Evolutionary conservation across 371 early-diverging fungal genomes (phyloP).

Genomic region (Apophysomyces variabilis): DNA sequence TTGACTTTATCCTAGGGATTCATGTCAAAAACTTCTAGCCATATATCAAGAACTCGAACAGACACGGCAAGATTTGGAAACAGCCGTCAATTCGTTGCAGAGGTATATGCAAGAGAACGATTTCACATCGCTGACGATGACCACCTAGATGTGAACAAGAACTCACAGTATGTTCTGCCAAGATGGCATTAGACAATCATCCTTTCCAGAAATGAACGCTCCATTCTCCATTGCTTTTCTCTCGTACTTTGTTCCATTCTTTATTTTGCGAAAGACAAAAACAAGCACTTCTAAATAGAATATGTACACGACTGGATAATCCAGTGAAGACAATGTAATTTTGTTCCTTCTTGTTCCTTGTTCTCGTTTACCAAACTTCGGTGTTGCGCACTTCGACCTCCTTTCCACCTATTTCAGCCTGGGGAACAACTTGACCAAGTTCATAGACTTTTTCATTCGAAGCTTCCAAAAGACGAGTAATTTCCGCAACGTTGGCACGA

Average conservation of each 20-base stretch:
- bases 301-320: slow-evolving; percentile 4
- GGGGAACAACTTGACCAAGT: slow-evolving; percentile 67
- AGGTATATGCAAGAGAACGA: too few species aligned
- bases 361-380: slow-evolving; percentile 41
- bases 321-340: slow-evolving; percentile 1
- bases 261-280: background rate
- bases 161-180: too few species aligned
- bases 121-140: too few species aligned
- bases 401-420: slow-evolving; percentile 58
- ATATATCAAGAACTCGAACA: too few species aligned
- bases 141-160: too few species aligned
- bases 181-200: too few species aligned
- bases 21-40: too few species aligned
- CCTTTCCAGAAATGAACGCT: too few species aligned
- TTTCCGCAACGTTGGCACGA: slow-evolving; percentile 60
- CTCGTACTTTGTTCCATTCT: slow-evolving; percentile 10
- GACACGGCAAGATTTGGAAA: too few species aligned
- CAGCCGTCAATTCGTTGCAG: too few species aligned
- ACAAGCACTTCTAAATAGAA: background rate
- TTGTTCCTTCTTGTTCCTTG: slow-evolving; percentile 8
- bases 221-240: background rate
- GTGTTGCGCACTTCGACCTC: slow-evolving; percentile 64
- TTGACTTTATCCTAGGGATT: too few species aligned
- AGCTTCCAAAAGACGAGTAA: slow-evolving; percentile 62
- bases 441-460: slow-evolving; percentile 67